Evolutionary conservation across 768 basidiomycete species (phyloP).

Genomic region (Phylloporus rhodoxanthus): DNA sequence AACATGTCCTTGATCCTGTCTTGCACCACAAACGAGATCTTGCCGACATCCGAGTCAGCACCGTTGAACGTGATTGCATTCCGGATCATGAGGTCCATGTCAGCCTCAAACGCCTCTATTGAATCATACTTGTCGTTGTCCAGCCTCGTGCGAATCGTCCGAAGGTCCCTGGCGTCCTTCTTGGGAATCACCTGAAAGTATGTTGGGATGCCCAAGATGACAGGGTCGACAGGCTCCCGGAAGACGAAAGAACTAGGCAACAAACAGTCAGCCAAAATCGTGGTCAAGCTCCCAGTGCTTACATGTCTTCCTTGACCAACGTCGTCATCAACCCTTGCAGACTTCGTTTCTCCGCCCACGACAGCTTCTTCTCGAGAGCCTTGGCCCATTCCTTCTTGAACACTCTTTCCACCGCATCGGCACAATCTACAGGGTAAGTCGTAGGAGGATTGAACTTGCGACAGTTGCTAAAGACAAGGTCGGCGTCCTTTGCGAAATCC

Average conservation of each 20-base stretch:
- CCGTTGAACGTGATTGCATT: slow-evolving; percentile 92
- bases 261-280: background rate
- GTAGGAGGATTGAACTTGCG: slow-evolving; percentile 85
- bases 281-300: slow-evolving; percentile 21
- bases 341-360: slow-evolving; percentile 74
- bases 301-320: slow-evolving; percentile 65
- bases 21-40: slow-evolving; percentile 45
- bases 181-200: slow-evolving; percentile 83
- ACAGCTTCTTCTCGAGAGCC: slow-evolving; percentile 63
- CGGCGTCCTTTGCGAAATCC: slow-evolving; percentile 71
- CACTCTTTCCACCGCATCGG: slow-evolving; percentile 63
- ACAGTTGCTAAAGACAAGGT: slow-evolving; percentile 84
- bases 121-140: slow-evolving; percentile 79
- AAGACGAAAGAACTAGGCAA: slow-evolving; percentile 63
- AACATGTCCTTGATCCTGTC: slow-evolving; percentile 52
- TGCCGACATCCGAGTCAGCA: slow-evolving; percentile 70
- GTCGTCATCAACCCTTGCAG: slow-evolving; percentile 65
- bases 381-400: slow-evolving; percentile 89
- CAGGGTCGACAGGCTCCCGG: slow-evolving; percentile 85
- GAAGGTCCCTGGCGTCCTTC: slow-evolving; percentile 83
- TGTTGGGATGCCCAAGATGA: slow-evolving; percentile 72
- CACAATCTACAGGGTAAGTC: slow-evolving; percentile 68
- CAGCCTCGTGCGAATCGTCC: slow-evolving; percentile 74
- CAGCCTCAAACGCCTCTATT: slow-evolving; percentile 73
- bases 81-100: slow-evolving; percentile 79